Percentiles rank a stretch among this genome's conserved stretches.
These are phyloP conservation scores for Lolium multiflorum DNA, from an alignment of 176 grass and related monocot genomes.

Conservation along the genomic window DNA sequence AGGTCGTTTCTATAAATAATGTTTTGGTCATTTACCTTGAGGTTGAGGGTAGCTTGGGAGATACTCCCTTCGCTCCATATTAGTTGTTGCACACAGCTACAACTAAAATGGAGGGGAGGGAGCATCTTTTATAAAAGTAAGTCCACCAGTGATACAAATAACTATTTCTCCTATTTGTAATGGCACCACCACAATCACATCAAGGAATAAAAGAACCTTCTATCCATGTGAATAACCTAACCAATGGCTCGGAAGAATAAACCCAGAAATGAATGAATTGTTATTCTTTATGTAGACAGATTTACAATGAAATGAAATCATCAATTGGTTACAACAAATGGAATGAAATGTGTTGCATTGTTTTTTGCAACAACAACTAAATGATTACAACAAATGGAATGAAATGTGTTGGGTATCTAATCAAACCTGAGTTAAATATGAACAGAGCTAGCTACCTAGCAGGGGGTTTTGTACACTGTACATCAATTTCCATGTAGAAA, in stretches of 20 bases:
- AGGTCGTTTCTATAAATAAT: not conserved
- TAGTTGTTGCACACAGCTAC: no score
- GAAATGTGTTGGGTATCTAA: not conserved
- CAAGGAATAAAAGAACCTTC: not conserved
- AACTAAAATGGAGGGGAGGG: no score
- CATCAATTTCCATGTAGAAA: not conserved
- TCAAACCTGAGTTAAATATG: not conserved
- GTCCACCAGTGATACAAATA: no score
- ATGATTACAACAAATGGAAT: not conserved
- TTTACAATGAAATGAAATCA: not conserved
- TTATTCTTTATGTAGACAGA: not conserved
- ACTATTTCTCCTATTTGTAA: not conserved
- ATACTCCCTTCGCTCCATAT: no score
- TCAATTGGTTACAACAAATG: not conserved
- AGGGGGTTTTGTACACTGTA: no score
- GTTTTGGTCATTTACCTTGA: no score
- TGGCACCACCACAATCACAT: not conserved
- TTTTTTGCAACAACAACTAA: not conserved
- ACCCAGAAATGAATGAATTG: not conserved
- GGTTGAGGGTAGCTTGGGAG: no score
- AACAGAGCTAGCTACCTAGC: not conserved
- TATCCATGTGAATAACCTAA: not conserved
- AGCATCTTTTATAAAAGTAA: no score
- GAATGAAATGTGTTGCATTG: not conserved
- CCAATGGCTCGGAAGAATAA: not conserved